A percentile compares a stretch with the other conserved stretches of the same genome.
These are phyloP conservation scores for Kalanchoe fedtschenkoi DNA, from an alignment of 164 flowering plant genomes.

Conservation along the genomic window DNA sequence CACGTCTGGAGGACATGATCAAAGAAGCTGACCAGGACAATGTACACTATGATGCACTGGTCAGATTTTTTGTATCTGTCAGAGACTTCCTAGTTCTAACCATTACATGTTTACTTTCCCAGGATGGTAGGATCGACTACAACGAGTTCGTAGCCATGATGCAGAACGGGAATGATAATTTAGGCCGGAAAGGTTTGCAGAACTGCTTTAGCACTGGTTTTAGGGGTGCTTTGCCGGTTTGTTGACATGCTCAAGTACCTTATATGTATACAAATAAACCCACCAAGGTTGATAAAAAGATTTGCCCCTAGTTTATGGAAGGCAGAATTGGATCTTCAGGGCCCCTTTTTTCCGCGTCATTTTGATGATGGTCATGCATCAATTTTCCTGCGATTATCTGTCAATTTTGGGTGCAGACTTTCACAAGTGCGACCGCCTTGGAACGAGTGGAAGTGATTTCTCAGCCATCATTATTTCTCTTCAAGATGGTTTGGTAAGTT, in stretches of 20 bases:
- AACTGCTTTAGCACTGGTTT: conserved; percentile 34
- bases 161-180: conserved; percentile 55
- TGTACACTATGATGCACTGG: conserved; percentile 22
- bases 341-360: too few species aligned
- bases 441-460: neutral
- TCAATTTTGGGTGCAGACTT: too few species aligned
- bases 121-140: conserved; percentile 88
- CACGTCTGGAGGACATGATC: conserved; percentile 57
- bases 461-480: neutral
- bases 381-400: neutral
- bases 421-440: too few species aligned
- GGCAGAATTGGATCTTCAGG: too few species aligned
- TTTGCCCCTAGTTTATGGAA: too few species aligned
- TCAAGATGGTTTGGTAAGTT: neutral
- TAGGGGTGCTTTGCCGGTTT: conserved; percentile 48
- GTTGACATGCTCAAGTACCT: conserved; percentile 15
- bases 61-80: neutral
- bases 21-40: conserved; percentile 63
- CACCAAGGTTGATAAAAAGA: neutral
- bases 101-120: conserved; percentile 12
- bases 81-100: neutral
- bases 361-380: neutral
- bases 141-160: conserved; percentile 87
- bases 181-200: conserved; percentile 32
- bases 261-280: neutral